A percentile compares a stretch with the other conserved stretches of the same genome.
These are phyloP conservation scores for Xylariaceae sp. DNA, from an alignment of 2,329 filamentous ascomycete genomes.

Conservation along the genomic window DNA sequence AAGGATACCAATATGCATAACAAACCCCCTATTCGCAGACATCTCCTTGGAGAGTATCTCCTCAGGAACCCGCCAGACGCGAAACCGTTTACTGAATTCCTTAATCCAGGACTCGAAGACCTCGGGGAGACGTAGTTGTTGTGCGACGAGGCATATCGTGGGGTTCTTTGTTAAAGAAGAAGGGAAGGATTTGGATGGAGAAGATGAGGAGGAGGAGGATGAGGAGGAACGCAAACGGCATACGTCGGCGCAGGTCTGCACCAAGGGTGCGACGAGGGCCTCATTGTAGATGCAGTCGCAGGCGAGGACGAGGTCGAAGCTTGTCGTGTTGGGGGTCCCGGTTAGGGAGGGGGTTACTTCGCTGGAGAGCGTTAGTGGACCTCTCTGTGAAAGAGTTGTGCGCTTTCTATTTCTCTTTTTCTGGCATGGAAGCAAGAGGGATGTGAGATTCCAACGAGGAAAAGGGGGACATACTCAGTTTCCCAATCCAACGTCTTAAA, in stretches of 20 bases:
- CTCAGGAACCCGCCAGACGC: constrained; percentile 71
- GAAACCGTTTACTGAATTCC: constrained; percentile 61
- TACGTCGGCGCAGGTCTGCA: constrained; percentile 72
- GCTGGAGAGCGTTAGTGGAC: no score
- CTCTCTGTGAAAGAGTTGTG: no score
- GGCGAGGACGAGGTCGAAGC: constrained; percentile 71
- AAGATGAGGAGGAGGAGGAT: no score
- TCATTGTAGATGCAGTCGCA: constrained; percentile 98
- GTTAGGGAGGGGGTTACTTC: constrained; percentile 44
- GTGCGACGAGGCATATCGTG: constrained; percentile 74
- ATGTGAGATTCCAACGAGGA: background rate
- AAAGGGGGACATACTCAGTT: constrained; percentile 35
- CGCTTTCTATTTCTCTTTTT: no score
- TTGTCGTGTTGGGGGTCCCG: constrained; percentile 32
- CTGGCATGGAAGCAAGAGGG: no score
- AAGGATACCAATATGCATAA: constrained; percentile 72
- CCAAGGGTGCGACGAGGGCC: constrained; percentile 71
- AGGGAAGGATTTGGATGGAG: no score
- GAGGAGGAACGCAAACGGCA: constrained; percentile 49
- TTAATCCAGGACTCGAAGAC: constrained; percentile 80
- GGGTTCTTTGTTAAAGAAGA: constrained; percentile 31
- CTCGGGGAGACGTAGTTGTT: constrained; percentile 79
- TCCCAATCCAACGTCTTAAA: constrained; percentile 81
- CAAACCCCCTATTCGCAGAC: constrained; percentile 64
- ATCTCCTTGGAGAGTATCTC: constrained; percentile 54